phyloP scores from a whole-genome alignment of 345 rosid species.

The Eucalyptus erythrocorys region DNA sequence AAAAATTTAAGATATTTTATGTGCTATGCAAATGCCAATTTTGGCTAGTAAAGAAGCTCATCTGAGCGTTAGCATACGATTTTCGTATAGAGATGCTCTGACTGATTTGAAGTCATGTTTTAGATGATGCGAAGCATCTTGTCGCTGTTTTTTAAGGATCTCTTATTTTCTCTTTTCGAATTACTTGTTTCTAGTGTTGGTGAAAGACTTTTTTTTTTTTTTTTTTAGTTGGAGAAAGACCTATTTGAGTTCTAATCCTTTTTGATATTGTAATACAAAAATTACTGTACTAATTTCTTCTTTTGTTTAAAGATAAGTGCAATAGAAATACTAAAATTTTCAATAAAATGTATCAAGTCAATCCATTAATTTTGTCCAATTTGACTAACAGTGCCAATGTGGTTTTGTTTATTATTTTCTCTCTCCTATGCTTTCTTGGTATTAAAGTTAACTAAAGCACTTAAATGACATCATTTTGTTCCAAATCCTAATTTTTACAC shows the following conservation, averaged over 20 bases:
- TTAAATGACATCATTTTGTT: too few relatives aligned
- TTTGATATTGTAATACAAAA: neutral
- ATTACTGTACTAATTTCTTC: too few relatives aligned
- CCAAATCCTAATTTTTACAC: neutral
- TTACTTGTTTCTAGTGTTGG: neutral
- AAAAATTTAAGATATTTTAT: too few relatives aligned
- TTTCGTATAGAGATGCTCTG: neutral
- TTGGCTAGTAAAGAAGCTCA: neutral
- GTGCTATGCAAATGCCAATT: neutral
- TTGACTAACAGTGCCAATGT: neutral
- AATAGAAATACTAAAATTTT: too few relatives aligned
- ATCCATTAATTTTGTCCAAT: fast-evolving
- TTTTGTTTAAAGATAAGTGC: neutral
- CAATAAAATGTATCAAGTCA: too few relatives aligned
- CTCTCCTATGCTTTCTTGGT: neutral
- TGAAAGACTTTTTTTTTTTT: neutral
- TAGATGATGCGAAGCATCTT: neutral
- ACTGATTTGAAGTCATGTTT: neutral
- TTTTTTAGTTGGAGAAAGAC: too few relatives aligned
- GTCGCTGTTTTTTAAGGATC: neutral
- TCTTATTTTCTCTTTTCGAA: neutral
- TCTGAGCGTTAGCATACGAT: neutral
- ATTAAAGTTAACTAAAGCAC: neutral
- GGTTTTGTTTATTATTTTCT: neutral
- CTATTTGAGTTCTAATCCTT: neutral